Percentiles rank a stretch among this genome's conserved stretches.
These are phyloP conservation scores for Gentiana dahurica DNA, from an alignment of 257 asterid species.

Conservation along the genomic window DNA sequence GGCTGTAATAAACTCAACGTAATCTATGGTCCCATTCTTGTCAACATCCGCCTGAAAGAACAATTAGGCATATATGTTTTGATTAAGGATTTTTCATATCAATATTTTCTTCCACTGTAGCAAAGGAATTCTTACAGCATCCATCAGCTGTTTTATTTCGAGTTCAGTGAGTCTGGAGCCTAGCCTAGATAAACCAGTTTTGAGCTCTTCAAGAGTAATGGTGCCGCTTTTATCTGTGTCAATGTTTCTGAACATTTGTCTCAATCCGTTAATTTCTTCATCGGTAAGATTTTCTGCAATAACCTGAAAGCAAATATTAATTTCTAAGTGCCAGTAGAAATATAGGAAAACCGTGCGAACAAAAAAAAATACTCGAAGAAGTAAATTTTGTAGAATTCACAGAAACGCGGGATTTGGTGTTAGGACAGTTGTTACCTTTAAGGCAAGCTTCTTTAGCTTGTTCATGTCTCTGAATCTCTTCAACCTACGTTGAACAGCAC, in stretches of 20 bases:
- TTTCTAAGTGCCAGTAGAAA: no score
- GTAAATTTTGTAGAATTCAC: neutral
- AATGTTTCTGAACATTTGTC: conserved; percentile 68
- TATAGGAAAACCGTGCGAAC: no score
- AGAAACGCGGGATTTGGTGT: neutral
- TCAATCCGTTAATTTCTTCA: conserved; percentile 78
- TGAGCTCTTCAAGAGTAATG: conserved; percentile 75
- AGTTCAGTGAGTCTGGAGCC: conserved; percentile 73
- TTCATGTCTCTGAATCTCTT: conserved; percentile 92
- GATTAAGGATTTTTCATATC: no score
- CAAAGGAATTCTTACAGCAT: conserved; percentile 48
- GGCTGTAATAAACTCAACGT: conserved; percentile 72
- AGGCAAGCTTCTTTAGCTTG: conserved; percentile 81
- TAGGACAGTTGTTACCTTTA: conserved; percentile 37
- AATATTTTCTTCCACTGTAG: neutral
- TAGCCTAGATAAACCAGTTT: conserved; percentile 61
- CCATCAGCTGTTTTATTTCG: conserved; percentile 75
- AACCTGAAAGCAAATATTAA: conserved; percentile 28
- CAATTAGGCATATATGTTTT: neutral
- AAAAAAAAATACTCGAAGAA: neutral
- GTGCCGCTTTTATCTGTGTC: conserved; percentile 83
- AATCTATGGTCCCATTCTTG: conserved; percentile 73
- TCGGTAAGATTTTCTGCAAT: conserved; percentile 75
- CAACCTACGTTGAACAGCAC: conserved; percentile 75
- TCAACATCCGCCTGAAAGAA: conserved; percentile 77